Evolutionary conservation across 2,329 filamentous ascomycete genomes (phyloP), one percentile per base, ranked within the genome.

Genomic region (Nemania bipapillata): DNA sequence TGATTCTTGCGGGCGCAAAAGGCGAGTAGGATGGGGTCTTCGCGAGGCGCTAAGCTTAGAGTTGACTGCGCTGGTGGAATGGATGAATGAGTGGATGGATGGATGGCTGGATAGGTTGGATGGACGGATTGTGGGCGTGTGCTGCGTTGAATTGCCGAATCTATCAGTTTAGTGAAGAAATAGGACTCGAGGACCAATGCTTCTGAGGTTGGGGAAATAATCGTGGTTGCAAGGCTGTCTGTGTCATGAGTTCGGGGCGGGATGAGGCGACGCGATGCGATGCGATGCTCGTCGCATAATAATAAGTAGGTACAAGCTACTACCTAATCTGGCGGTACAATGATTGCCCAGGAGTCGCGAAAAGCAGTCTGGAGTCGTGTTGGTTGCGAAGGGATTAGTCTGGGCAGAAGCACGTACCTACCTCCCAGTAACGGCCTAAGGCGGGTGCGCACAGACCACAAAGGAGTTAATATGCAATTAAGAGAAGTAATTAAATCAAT

Each of bases 311-410:
- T 68, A 60, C 47, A 56, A 66, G 57, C 37, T 64, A 61, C 64
- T 64, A 70, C 40, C 37, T 17, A 42, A 42, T 42, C 11, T 17
- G 52, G 37, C 28, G 57, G 65, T 63, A 63, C 65, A 65, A 49
- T 55, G 40, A 63, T 58, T 65, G 55, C 47, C 61, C 47, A 56
- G 55, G 63, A 69, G 69, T 69, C 69, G 66, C 69, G 66, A 69
- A 70, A 71, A 63, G 63, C 66, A 66, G 32, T 40, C 55, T 32
- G 58, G 58, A 63, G 62, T 65, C 60, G 68, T 70, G 63, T 67
- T 61, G 63, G 66, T 54, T 66, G 58, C 58, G 49, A 69, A 68
- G 58, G 66, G 58, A 63, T 62, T 66, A 65, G 63, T 49, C 52
- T 66, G 53, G 61, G 61, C 57, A 6, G 40, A 45, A 5, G n/a